Evolutionary conservation across 768 basidiomycete species (phyloP), one percentile per base, ranked within the genome.

Genomic region (Boletus sensibilis): DNA sequence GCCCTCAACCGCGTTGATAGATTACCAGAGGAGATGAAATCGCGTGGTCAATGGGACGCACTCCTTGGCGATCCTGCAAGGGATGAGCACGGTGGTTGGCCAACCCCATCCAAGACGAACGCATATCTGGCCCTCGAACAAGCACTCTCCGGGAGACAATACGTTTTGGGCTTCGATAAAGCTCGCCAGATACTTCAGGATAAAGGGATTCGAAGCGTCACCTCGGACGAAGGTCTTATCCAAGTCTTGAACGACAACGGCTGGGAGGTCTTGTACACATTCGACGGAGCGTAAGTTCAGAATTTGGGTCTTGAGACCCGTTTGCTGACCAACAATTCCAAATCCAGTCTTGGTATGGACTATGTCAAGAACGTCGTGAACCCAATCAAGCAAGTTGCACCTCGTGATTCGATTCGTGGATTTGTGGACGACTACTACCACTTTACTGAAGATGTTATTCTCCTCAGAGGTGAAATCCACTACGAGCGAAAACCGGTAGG

Each of bases 381-480:
- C 35, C 75, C 77, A 8, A 64, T 75, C 50, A 68, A 59, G 37
- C 72, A 77, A 62, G 71, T 75, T 53, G 71, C 66, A 8, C 73
- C 69, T 7, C 70, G 69, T 39, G 62, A 67, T 42, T 67, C 69
- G 1, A 68, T 80, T 56, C 72, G 72, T 20, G 79, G 78, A 23
- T 73, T 72, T 42, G 58, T 62, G 31, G 79, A 79, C 25, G 78
- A 79, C 55, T 79, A 71, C 43, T 59, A 62, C 41, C 53, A 63
- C 23, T 39, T 70, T 44, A 59, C 67, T 2, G 69, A 72, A 37
- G 75, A 79, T 45, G 73, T 79, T 31, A 59, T 79, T 14, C 55
- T 76, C 14, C 72, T 79, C 50, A 70, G 64, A 51, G 77, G 78
- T 21, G 76, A 78, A 60, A 72, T 71, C 5, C 77, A 77, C 51